Conservation (phyloP, 2,329 filamentous ascomycete genomes). For the Aureobasidium sp. region DNA sequence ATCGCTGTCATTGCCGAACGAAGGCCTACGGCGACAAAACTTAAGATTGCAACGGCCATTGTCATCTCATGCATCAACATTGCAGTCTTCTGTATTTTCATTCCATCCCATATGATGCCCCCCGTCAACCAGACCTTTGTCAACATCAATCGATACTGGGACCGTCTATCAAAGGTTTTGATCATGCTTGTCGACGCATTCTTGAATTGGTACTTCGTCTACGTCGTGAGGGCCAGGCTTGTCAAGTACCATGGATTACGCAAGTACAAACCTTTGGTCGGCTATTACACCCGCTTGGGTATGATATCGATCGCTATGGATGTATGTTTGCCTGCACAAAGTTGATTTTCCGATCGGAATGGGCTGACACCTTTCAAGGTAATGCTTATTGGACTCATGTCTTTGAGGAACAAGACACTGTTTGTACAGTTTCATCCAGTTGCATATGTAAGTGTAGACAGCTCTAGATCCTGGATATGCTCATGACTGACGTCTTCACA, state of each 20-base stretch:
- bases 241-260: slow-evolving; percentile 40
- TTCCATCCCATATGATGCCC: slow-evolving; percentile 32
- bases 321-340: neutral
- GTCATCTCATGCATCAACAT: slow-evolving; percentile 34
- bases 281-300: slow-evolving; percentile 47
- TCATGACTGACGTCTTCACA: slow-evolving; percentile 18
- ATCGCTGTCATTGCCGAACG: slow-evolving; percentile 25
- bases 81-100: slow-evolving; percentile 29
- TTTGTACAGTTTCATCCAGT: slow-evolving; percentile 45
- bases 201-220: slow-evolving; percentile 36
- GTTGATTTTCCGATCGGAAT: neutral
- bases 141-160: slow-evolving; percentile 33
- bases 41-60: slow-evolving; percentile 33
- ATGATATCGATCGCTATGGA: slow-evolving; percentile 46
- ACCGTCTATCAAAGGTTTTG: slow-evolving; percentile 32
- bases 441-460: slow-evolving; percentile 21
- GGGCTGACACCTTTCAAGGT: neutral
- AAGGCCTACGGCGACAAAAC: slow-evolving; percentile 23
- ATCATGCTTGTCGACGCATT: slow-evolving; percentile 33
- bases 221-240: slow-evolving; percentile 40
- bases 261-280: slow-evolving; percentile 45
- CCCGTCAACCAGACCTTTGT: slow-evolving; percentile 27
- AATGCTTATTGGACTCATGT: slow-evolving; percentile 16
- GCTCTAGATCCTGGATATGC: neutral
- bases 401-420: neutral